Percentiles rank a stretch among this genome's conserved stretches.
Conservation (phyloP, 1,139 yeast genomes). For the Hyphopichia pseudoburtonii region DNA sequence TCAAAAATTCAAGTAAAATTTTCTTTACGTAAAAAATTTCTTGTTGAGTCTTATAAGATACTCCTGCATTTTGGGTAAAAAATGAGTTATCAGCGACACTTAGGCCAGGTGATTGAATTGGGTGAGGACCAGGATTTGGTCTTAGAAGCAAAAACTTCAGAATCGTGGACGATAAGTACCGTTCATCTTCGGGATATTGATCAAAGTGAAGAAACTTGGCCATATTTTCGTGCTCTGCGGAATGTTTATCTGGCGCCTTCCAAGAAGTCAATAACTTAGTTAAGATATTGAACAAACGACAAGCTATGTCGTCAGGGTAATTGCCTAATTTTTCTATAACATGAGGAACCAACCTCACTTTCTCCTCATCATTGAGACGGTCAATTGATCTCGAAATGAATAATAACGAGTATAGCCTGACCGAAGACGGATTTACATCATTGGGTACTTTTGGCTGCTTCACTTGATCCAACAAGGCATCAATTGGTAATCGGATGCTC, state of each 20-base stretch:
- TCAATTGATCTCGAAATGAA: conserved; percentile 68
- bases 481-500: conserved; percentile 58
- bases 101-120: conserved; percentile 60
- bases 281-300: conserved; percentile 63
- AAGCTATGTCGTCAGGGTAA: conserved; percentile 39
- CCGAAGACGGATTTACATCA: conserved; percentile 49
- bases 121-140: conserved; percentile 32
- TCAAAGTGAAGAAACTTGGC: conserved; percentile 29
- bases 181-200: conserved; percentile 32
- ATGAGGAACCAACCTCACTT: conserved; percentile 42
- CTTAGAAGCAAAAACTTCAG: conserved; percentile 57
- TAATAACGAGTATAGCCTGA: conserved; percentile 63
- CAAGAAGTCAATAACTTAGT: conserved; percentile 54
- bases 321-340: conserved; percentile 48
- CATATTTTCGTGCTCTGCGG: conserved; percentile 40
- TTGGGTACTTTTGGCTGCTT: conserved; percentile 48
- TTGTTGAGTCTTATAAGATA: conserved; percentile 47
- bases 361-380: conserved; percentile 39
- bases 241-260: conserved; percentile 50
- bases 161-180: conserved; percentile 46
- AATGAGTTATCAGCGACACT: conserved; percentile 54
- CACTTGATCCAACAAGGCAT: conserved; percentile 62
- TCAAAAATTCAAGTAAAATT: conserved; percentile 33
- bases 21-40: conserved; percentile 49
- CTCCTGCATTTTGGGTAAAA: conserved; percentile 69